Conservation (phyloP, 2,329 filamentous ascomycete genomes). For the Fusarium sp. region DNA sequence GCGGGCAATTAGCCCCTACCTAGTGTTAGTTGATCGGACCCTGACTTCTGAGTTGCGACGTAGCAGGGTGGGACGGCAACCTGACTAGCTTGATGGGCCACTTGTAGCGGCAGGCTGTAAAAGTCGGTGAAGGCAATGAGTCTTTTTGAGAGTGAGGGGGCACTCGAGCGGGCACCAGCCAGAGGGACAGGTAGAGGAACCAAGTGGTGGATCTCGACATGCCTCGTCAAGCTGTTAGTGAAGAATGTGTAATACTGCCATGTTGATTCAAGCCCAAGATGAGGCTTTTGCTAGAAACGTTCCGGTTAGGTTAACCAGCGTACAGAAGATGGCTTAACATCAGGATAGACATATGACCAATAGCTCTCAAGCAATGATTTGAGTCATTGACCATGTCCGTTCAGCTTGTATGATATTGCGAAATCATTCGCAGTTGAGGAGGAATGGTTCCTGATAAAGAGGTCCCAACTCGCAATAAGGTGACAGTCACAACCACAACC, state of each 20-base stretch:
- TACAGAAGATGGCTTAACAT: not conserved
- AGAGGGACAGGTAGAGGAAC: conserved; percentile 23
- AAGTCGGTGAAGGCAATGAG: conserved; percentile 48
- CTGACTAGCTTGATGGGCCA: conserved; percentile 40
- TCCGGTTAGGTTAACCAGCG: conserved; percentile 19
- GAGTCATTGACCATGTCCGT: not conserved
- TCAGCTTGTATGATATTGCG: not conserved
- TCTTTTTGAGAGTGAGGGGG: conserved; percentile 31
- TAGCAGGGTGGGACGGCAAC: conserved; percentile 38
- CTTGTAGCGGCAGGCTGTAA: conserved; percentile 40
- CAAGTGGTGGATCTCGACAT: conserved; percentile 34
- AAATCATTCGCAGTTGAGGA: conserved; percentile 10
- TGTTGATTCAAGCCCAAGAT: conserved; percentile 9
- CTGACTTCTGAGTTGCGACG: conserved; percentile 41
- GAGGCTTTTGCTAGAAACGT: conserved; percentile 24
- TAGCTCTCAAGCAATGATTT: conserved; percentile 10
- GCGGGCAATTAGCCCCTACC: conserved; percentile 16
- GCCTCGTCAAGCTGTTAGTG: conserved; percentile 18
- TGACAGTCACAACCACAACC: conserved; percentile 8
- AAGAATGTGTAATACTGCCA: conserved; percentile 8
- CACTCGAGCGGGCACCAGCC: conserved; percentile 36
- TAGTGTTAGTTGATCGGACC: conserved; percentile 40
- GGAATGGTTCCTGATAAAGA: not conserved
- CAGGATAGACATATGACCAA: not conserved
- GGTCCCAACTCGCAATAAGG: not conserved